A percentile compares a stretch with the other conserved stretches of the same genome.
Conservation (phyloP, 2,329 filamentous ascomycete genomes). For the Acrocalymma vagum region DNA sequence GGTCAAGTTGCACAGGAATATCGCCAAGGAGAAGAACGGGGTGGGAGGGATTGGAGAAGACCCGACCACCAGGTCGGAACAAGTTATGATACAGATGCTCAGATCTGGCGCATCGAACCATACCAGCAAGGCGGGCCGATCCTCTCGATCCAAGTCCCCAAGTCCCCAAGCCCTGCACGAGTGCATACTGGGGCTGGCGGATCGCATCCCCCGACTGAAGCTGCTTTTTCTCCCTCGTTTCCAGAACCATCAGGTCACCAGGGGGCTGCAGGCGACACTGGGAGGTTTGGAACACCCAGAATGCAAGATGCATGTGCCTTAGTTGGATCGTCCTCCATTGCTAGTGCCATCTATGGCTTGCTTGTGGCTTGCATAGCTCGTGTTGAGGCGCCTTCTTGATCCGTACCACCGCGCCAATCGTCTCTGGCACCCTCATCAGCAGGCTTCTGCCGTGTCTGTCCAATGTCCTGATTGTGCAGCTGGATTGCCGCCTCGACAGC, state of each 20-base stretch:
- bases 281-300: no score
- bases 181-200: slow-evolving; percentile 25
- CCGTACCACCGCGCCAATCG: slow-evolving; percentile 18
- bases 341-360: slow-evolving; percentile 32
- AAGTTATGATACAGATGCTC: slow-evolving; percentile 33
- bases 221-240: slow-evolving; percentile 28
- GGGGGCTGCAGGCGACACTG: slow-evolving; percentile 17
- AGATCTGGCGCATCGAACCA: slow-evolving; percentile 34
- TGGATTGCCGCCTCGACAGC: slow-evolving; percentile 5
- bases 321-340: slow-evolving; percentile 28
- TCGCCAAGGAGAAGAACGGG: slow-evolving; percentile 40
- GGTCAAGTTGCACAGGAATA: slow-evolving; percentile 42
- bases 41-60: slow-evolving; percentile 11
- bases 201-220: slow-evolving; percentile 34
- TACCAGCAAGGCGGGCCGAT: slow-evolving; percentile 35
- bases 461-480: slow-evolving; percentile 6
- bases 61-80: slow-evolving; percentile 32
- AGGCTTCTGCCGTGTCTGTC: slow-evolving; percentile 14
- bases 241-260: slow-evolving; percentile 15
- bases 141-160: slow-evolving; percentile 29
- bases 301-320: slow-evolving; percentile 23
- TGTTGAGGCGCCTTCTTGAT: slow-evolving; percentile 23
- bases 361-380: slow-evolving; percentile 31
- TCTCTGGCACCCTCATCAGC: slow-evolving; percentile 10
- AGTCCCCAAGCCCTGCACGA: slow-evolving; percentile 22